phyloP scores from a whole-genome alignment of 139 green algal genomes.

The Dunaliella primolecta region DNA sequence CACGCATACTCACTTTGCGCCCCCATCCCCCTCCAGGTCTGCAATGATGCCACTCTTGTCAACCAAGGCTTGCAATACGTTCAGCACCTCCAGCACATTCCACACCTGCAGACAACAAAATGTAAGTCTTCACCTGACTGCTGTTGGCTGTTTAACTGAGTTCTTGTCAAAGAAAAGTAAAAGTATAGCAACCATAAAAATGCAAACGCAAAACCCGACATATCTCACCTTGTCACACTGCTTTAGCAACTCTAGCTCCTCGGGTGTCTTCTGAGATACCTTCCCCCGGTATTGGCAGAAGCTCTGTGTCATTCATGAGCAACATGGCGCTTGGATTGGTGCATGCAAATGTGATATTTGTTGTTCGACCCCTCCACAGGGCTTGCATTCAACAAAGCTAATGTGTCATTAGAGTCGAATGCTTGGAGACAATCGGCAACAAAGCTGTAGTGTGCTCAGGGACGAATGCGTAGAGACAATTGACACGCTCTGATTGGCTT shows the following conservation, averaged over 20 bases:
- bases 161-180: neutral
- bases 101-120: slow-evolving; percentile 58
- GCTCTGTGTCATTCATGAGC: slow-evolving; percentile 66
- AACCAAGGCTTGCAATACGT: slow-evolving; percentile 84
- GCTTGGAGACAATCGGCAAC: too few species aligned
- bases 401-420: too few species aligned
- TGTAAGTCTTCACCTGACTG: neutral
- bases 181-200: slow-evolving; percentile 1
- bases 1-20: slow-evolving; percentile 31
- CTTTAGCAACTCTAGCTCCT: slow-evolving; percentile 79
- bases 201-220: neutral
- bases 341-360: too few species aligned
- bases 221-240: slow-evolving; percentile 54
- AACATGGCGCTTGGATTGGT: too few species aligned
- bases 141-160: neutral
- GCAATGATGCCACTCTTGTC: slow-evolving; percentile 77
- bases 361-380: too few species aligned
- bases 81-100: slow-evolving; percentile 76
- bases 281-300: slow-evolving; percentile 86
- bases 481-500: too few species aligned
- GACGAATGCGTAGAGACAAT: too few species aligned
- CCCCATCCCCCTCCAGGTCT: slow-evolving; percentile 64
- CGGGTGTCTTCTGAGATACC: slow-evolving; percentile 59
- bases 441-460: too few species aligned
- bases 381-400: too few species aligned